phyloP scores from a whole-genome alignment of 345 rosid genomes.

The Odontarrhena argentea region DNA sequence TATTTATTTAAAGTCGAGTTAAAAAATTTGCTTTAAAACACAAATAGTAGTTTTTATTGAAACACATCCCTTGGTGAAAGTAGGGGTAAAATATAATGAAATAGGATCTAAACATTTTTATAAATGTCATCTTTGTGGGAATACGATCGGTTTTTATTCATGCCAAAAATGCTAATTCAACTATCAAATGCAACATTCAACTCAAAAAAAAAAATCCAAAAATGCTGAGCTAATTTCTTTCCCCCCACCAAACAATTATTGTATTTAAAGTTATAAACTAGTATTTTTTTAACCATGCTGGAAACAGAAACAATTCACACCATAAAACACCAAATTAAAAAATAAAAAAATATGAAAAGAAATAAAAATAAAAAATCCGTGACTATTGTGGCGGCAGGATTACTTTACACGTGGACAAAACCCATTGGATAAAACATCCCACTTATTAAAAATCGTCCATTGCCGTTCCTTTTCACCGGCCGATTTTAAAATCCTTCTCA shows the following conservation, averaged over 20 bases:
- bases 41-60: too few relatives aligned
- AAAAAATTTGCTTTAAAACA: too few relatives aligned
- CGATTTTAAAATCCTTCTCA: slow-evolving; percentile 25
- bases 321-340: background rate
- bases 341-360: background rate
- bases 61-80: too few relatives aligned
- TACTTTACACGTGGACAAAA: slow-evolving; percentile 23
- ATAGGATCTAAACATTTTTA: too few relatives aligned
- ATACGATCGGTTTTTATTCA: too few relatives aligned
- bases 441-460: slow-evolving; percentile 1
- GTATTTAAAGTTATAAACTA: background rate
- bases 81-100: too few relatives aligned
- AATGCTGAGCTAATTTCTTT: background rate
- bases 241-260: background rate
- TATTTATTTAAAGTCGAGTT: too few relatives aligned
- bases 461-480: slow-evolving; percentile 43
- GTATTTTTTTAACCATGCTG: background rate
- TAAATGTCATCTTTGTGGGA: too few relatives aligned
- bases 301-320: background rate
- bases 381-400: slow-evolving; percentile 35
- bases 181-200: background rate
- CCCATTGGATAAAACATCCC: background rate
- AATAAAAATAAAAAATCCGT: background rate
- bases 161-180: too few relatives aligned
- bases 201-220: background rate